These are phyloP conservation scores for Juglanconis juglandina DNA, from an alignment of 2,329 filamentous ascomycete genomes.

Conservation along the genomic window DNA sequence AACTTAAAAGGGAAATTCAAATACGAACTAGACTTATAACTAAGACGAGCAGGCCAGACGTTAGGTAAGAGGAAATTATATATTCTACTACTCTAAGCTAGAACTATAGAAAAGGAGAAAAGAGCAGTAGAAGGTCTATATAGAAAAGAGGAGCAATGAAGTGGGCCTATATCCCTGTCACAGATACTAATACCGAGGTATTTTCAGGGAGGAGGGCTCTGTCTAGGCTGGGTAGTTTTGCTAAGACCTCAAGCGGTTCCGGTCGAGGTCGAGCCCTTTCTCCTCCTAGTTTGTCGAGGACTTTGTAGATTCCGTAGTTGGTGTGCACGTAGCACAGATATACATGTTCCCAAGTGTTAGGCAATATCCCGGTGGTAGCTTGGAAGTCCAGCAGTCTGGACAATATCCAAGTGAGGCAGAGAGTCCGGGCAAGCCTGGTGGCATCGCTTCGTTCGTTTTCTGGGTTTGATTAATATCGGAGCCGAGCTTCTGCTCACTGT, in stretches of 20 bases:
- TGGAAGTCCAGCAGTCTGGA: background rate
- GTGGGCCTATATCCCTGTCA: too few species aligned
- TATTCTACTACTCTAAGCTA: too few species aligned
- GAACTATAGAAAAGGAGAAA: too few species aligned
- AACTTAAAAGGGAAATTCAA: too few species aligned
- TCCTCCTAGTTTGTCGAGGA: background rate
- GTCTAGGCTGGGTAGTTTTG: background rate
- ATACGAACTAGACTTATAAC: too few species aligned
- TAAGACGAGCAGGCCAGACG: too few species aligned
- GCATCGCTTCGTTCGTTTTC: too few species aligned
- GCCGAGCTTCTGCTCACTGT: too few species aligned
- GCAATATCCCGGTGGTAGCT: background rate
- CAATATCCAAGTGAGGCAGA: background rate
- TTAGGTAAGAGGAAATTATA: too few species aligned
- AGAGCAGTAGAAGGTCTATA: too few species aligned
- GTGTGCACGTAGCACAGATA: background rate
- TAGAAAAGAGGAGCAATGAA: too few species aligned
- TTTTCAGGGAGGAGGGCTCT: background rate
- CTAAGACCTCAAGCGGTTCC: background rate
- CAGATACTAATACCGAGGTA: background rate
- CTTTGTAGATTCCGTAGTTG: background rate
- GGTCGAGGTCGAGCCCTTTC: background rate
- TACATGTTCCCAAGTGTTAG: background rate
- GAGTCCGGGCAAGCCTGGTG: background rate
- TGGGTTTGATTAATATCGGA: too few species aligned